These are phyloP conservation scores for Mycena kentingensis DNA, from an alignment of 768 basidiomycete species.

Conservation along the genomic window DNA sequence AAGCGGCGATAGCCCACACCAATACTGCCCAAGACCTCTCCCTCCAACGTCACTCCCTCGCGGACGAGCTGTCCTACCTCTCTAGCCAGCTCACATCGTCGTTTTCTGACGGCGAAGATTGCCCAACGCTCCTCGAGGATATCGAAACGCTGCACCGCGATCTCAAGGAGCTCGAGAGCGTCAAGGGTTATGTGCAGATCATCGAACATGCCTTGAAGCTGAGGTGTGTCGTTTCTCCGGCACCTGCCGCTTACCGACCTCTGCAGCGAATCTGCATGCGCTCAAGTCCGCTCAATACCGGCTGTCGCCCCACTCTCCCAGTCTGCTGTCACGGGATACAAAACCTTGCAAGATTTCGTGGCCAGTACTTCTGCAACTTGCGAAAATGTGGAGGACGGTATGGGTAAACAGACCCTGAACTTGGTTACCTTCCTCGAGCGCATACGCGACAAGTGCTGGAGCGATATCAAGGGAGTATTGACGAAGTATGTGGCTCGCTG, in stretches of 20 bases:
- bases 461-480: constrained; percentile 65
- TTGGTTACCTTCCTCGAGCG: constrained; percentile 62
- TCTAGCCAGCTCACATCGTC: constrained; percentile 65
- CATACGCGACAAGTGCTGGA: constrained; percentile 75
- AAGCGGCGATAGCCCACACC: constrained; percentile 50
- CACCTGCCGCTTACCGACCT: background rate
- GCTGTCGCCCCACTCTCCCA: constrained; percentile 42
- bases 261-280: constrained; percentile 58
- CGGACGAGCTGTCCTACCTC: constrained; percentile 75
- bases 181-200: constrained; percentile 75
- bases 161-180: constrained; percentile 74
- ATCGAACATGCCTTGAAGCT: constrained; percentile 69
- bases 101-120: constrained; percentile 45
- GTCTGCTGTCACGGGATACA: constrained; percentile 57
- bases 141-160: constrained; percentile 78
- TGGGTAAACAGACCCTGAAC: constrained; percentile 53
- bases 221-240: constrained; percentile 49
- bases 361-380: constrained; percentile 47
- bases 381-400: constrained; percentile 45
- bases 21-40: constrained; percentile 73
- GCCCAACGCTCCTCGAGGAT: constrained; percentile 75
- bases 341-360: constrained; percentile 64
- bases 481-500: constrained; percentile 51
- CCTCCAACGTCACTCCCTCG: constrained; percentile 71
- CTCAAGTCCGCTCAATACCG: constrained; percentile 47